Evolutionary conservation across 179 eudicot genomes (phyloP), one percentile per base, ranked within the genome.

Genomic region (Silene vulgaris): DNA sequence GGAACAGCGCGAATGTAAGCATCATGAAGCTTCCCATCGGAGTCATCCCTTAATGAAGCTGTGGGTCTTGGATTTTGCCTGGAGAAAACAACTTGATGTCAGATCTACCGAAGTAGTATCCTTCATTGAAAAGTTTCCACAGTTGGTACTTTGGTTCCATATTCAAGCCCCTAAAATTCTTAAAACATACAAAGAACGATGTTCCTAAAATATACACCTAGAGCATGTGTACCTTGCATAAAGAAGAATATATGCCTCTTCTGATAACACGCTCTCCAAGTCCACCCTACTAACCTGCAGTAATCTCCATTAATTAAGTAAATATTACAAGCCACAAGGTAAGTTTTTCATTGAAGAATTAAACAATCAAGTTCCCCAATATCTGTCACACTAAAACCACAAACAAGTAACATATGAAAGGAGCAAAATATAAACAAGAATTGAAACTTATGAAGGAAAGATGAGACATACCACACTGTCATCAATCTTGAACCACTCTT

Each of bases 201-300:
- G 32, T 4, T 72, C 63, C 29, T 72, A 26, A 5, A 68, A 57
- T 26, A 60, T 62, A 8, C 23, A 32, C 78, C 40, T 26, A 19
- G 2, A 1, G 50, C 45, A 74, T 66, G 1, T 28, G 5, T 86
- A 94, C 97, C 98, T 90, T 3, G 97, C 87, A 80, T 94, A 94
- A 14, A 94, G 83, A 74, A 94, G 96, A 89, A 94, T 91, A 82
- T 94, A 94, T 40, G 98, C 98, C 50, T 88, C 89, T 79, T 88
- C 84, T 23, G 88, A 74, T 73, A 94, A 84, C 74, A 94, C 98
- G 9, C 76, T 86, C 70, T 82, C 88, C 80, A 87, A 81, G 48
- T 86, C 91, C 85, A 89, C 96, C 14, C 82, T 75, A 29, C 71
- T 82, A 56, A 90, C 98, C 98, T 94, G 83, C 62, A 69, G 60